phyloP scores from a whole-genome alignment of 1,139 yeast genomes.

The Yarrowia galli region DNA sequence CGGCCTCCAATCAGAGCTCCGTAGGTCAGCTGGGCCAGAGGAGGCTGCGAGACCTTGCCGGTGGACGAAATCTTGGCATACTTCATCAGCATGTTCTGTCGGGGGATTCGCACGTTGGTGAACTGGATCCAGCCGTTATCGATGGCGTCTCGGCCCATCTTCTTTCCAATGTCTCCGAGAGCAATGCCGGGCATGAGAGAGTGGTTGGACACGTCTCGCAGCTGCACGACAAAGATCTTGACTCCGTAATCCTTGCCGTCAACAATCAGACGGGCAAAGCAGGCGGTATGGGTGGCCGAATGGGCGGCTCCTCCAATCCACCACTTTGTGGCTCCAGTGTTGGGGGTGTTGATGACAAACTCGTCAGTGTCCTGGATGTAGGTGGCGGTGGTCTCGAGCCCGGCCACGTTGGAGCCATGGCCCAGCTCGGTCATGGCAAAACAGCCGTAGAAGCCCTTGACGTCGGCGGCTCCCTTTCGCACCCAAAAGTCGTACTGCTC shows the following conservation, averaged over 20 bases:
- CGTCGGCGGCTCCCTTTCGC: constrained; percentile 67
- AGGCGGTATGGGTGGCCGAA: constrained; percentile 83
- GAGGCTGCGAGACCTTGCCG: constrained; percentile 71
- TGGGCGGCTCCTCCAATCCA: constrained; percentile 99
- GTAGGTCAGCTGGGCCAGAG: constrained; percentile 85
- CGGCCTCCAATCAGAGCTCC: constrained; percentile 89
- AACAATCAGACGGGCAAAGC: constrained; percentile 82
- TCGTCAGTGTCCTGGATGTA: constrained; percentile 70
- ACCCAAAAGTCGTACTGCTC: constrained; percentile 74
- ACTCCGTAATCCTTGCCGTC: constrained; percentile 89
- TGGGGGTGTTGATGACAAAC: constrained; percentile 83
- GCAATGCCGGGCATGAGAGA: constrained; percentile 78
- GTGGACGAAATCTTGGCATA: constrained; percentile 74
- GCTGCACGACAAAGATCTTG: constrained; percentile 87
- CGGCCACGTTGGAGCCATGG: constrained; percentile 94
- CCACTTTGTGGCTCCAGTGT: constrained; percentile 93
- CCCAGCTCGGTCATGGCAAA: constrained; percentile 95
- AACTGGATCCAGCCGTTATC: constrained; percentile 97
- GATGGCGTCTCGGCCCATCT: constrained; percentile 81
- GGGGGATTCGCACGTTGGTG: constrained; percentile 79
- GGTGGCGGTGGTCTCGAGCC: constrained; percentile 89
- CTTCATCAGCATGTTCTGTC: constrained; percentile 81
- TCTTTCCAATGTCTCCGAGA: constrained; percentile 90
- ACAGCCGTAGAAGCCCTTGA: constrained; percentile 82
- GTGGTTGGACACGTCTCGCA: constrained; percentile 72